These are phyloP conservation scores for Symbiodinium pilosum DNA, from an alignment of 73 alveolate genomes.

Conservation along the genomic window DNA sequence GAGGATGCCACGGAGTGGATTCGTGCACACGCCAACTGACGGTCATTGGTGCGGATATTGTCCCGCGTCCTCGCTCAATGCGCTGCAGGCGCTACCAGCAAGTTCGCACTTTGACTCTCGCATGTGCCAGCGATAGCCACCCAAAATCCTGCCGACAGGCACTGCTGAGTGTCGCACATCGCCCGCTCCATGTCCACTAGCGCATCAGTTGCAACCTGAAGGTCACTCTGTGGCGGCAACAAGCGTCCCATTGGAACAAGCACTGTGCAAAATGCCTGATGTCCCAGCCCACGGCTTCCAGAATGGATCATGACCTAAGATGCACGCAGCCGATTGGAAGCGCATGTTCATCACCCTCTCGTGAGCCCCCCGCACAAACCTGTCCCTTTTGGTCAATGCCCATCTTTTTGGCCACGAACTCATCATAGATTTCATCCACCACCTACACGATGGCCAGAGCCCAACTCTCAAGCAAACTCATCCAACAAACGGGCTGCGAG, in stretches of 20 bases:
- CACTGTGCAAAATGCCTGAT: constrained; percentile 24
- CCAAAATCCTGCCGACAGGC: background rate
- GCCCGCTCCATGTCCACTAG: constrained; percentile 95
- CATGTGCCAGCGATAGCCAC: background rate
- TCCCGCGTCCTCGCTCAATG: constrained; percentile 40
- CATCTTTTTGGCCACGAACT: constrained; percentile 92
- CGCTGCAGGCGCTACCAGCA: too few species aligned
- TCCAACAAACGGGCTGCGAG: background rate
- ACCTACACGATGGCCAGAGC: background rate
- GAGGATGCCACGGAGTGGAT: background rate
- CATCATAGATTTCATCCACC: constrained; percentile 94
- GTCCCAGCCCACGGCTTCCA: constrained; percentile 94
- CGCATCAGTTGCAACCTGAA: constrained; percentile 93
- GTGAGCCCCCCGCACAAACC: constrained; percentile 38
- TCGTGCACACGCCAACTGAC: constrained; percentile 94
- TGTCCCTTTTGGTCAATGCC: constrained; percentile 95
- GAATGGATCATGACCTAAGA: constrained; percentile 93
- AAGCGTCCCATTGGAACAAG: background rate
- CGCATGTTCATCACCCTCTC: too few species aligned
- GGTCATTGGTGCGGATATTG: constrained; percentile 92
- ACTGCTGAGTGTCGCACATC: constrained; percentile 13
- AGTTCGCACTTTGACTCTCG: background rate
- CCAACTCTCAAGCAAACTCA: background rate
- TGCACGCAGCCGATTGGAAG: too few species aligned
- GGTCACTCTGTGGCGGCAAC: background rate